These are phyloP conservation scores for Fusarium pseudograminearum DNA, from an alignment of 2,329 filamentous ascomycete species.

Conservation along the genomic window DNA sequence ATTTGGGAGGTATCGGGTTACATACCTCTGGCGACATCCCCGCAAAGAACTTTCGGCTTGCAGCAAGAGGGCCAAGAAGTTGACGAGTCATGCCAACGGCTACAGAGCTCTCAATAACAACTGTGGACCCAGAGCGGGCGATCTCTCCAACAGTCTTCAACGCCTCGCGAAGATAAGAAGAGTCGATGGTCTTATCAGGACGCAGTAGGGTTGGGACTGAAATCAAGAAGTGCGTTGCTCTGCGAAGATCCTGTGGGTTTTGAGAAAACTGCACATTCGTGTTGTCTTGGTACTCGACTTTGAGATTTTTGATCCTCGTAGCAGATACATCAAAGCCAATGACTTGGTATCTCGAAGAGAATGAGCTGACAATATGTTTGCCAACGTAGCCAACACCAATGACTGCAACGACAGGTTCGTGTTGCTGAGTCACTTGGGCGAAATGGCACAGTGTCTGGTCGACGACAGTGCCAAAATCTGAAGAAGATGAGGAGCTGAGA, in stretches of 20 bases:
- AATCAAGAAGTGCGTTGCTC: constrained; percentile 64
- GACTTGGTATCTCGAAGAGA: constrained; percentile 55
- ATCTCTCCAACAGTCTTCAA: constrained; percentile 56
- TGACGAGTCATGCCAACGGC: constrained; percentile 65
- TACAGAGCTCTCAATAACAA: constrained; percentile 65
- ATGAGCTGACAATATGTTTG: constrained; percentile 58
- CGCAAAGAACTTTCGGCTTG: constrained; percentile 54
- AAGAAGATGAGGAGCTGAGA: constrained; percentile 13
- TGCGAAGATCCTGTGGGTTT: constrained; percentile 51
- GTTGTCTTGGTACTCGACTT: constrained; percentile 38
- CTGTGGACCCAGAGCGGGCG: constrained; percentile 57
- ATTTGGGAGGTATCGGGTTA: accelerated
- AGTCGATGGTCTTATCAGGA: constrained; percentile 60
- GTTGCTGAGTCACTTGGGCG: neutral
- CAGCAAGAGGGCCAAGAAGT: constrained; percentile 60
- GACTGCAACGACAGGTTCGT: constrained; percentile 56
- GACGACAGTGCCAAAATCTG: constrained; percentile 1
- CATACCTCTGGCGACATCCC: constrained; percentile 60
- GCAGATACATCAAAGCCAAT: constrained; percentile 62
- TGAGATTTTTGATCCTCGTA: constrained; percentile 52
- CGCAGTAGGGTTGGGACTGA: constrained; percentile 63
- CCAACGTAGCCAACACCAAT: constrained; percentile 67
- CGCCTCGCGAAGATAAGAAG: constrained; percentile 59
- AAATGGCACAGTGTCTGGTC: neutral
- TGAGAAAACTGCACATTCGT: constrained; percentile 50